These are phyloP conservation scores for Pichia sp. DNA, from an alignment of 1,139 yeast genomes.

Conservation along the genomic window DNA sequence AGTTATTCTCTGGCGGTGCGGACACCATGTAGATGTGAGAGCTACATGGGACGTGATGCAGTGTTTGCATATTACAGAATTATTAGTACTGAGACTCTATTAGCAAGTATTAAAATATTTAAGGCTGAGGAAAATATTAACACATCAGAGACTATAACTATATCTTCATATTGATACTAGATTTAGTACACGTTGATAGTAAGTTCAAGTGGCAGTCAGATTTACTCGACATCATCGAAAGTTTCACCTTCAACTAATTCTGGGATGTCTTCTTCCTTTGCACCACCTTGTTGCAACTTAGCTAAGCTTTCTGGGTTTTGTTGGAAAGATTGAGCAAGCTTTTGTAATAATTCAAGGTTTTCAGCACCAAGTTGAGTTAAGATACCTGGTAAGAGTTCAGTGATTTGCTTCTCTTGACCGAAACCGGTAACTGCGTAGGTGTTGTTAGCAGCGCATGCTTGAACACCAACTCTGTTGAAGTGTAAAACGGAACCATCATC, in stretches of 20 bases:
- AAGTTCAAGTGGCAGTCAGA: not conserved
- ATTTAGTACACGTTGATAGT: not conserved
- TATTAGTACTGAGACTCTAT: no score
- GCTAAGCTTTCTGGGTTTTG: conserved; percentile 34
- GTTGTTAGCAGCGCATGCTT: conserved; percentile 86
- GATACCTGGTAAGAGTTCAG: conserved; percentile 91
- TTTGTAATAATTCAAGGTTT: conserved; percentile 82
- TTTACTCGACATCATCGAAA: conserved; percentile 48
- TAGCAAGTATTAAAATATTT: no score
- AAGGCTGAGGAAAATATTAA: no score
- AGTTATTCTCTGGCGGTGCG: no score
- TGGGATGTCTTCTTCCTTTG: conserved; percentile 71
- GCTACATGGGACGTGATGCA: no score
- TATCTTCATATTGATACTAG: not conserved
- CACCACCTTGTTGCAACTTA: conserved; percentile 37
- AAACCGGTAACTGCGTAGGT: conserved; percentile 93
- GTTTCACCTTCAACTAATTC: conserved; percentile 94
- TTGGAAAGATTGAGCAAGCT: conserved; percentile 87
- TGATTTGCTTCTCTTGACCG: conserved; percentile 88
- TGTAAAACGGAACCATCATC: conserved; percentile 96
- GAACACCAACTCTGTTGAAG: conserved; percentile 93
- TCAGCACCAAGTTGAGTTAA: conserved; percentile 97
- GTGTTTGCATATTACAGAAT: no score
- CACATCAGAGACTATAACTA: not conserved
- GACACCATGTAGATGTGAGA: no score